These are phyloP conservation scores for Zymoseptoria tritici DNA, from an alignment of 2,329 filamentous ascomycete species.

Conservation along the genomic window DNA sequence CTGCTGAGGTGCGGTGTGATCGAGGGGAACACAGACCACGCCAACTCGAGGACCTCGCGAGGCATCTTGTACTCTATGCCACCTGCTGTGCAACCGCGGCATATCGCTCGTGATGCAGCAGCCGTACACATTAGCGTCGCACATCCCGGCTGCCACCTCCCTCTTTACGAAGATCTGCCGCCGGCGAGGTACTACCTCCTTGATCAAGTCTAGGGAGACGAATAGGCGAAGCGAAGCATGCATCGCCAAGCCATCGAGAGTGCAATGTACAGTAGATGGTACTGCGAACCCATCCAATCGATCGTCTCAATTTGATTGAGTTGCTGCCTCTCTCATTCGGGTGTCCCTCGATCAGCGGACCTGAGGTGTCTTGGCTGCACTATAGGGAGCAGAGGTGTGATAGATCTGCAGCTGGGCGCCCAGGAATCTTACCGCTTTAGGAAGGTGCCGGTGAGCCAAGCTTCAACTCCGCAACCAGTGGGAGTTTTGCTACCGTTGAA, in stretches of 20 bases:
- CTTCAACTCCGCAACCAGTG: not conserved
- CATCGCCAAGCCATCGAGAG: not conserved
- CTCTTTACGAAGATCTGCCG: not conserved
- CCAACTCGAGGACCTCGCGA: not conserved
- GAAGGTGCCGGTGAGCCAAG: not conserved
- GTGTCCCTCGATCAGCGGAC: not conserved
- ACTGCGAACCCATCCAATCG: not conserved
- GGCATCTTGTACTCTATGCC: not conserved
- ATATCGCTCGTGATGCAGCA: not conserved
- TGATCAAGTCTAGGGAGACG: not conserved
- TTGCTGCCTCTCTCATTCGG: not conserved
- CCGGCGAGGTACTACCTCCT: not conserved
- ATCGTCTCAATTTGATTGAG: not conserved
- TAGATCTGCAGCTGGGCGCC: not conserved
- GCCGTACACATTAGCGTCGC: not conserved
- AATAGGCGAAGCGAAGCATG: not conserved
- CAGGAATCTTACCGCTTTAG: not conserved
- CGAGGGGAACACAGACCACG: not conserved
- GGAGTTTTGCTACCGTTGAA: not conserved
- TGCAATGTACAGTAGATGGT: not conserved
- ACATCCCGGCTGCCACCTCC: not conserved
- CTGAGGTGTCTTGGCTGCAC: not conserved
- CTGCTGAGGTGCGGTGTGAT: not conserved
- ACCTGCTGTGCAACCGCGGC: not conserved
- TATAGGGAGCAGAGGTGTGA: not conserved